Percentiles rank a stretch among this genome's conserved stretches.
Conservation (phyloP, 139 green algal species). For the Micromonas commoda region DNA sequence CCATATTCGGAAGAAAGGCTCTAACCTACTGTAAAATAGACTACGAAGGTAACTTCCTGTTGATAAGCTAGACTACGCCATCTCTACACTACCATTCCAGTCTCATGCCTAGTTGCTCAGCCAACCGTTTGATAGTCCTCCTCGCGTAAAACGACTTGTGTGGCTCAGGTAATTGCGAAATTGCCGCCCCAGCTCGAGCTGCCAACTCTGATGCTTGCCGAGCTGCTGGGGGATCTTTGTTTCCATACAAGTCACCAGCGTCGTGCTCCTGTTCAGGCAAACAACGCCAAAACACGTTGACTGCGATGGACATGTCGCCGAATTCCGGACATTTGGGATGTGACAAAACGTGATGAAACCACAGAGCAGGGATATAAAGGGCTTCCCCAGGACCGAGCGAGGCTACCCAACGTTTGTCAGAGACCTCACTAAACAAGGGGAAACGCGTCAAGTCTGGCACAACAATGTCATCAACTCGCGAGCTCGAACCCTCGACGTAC, state of each 20-base stretch:
- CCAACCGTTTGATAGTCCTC: background rate
- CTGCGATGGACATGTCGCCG: slow-evolving; percentile 34
- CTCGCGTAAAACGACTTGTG: slow-evolving; percentile 7
- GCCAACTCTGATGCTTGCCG: background rate
- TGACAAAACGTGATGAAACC: slow-evolving; percentile 51
- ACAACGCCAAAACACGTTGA: slow-evolving; percentile 53
- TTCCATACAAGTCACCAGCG: slow-evolving; percentile 54
- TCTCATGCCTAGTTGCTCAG: background rate
- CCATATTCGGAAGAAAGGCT: background rate
- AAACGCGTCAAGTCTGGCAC: background rate
- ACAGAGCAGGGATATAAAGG: slow-evolving; percentile 54
- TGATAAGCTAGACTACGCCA: background rate
- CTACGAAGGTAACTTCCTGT: background rate
- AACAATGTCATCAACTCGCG: slow-evolving; percentile 2
- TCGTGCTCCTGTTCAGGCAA: slow-evolving; percentile 38
- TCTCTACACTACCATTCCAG: background rate
- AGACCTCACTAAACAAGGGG: background rate
- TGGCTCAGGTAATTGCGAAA: background rate
- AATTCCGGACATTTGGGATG: background rate
- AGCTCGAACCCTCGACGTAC: slow-evolving; percentile 25
- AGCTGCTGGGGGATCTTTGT: slow-evolving; percentile 37
- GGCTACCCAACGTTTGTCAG: background rate
- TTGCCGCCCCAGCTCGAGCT: background rate
- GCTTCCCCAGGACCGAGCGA: slow-evolving; percentile 43
- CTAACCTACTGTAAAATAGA: background rate